Conservation (phyloP, 2,329 filamentous ascomycete species). For the Acrocalymma vagum region DNA sequence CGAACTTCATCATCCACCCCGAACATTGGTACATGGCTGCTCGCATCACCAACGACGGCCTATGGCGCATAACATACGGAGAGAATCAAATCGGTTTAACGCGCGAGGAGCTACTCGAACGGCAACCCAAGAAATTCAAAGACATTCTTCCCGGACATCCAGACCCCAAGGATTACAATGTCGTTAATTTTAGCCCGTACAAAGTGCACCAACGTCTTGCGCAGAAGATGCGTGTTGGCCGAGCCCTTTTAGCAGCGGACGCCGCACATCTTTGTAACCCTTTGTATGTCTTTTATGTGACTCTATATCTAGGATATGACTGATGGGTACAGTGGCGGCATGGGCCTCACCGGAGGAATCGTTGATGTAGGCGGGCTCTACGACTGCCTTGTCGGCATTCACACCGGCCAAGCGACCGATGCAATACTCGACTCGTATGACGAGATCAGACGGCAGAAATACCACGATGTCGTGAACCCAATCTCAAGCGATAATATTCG, state of each 20-base stretch:
- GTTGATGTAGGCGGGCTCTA: slow-evolving; percentile 66
- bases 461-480: slow-evolving; percentile 11
- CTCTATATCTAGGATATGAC: not conserved
- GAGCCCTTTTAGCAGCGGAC: slow-evolving; percentile 64
- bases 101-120: slow-evolving; percentile 57
- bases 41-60: slow-evolving; percentile 61
- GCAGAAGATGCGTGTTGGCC: slow-evolving; percentile 60
- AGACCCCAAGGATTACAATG: slow-evolving; percentile 62
- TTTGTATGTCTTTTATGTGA: slow-evolving; percentile 42
- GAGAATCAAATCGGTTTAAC: slow-evolving; percentile 59
- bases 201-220: slow-evolving; percentile 66
- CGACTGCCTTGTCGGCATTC: slow-evolving; percentile 56
- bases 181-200: slow-evolving; percentile 65
- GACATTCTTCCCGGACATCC: slow-evolving; percentile 65
- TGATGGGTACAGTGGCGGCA: slow-evolving; percentile 64
- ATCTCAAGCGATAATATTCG: slow-evolving; percentile 46
- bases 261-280: slow-evolving; percentile 63
- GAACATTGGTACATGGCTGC: slow-evolving; percentile 68
- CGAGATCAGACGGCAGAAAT: slow-evolving; percentile 15
- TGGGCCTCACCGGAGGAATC: slow-evolving; percentile 68
- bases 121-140: slow-evolving; percentile 62
- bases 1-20: slow-evolving; percentile 67
- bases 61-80: slow-evolving; percentile 69
- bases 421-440: slow-evolving; percentile 19
- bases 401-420: slow-evolving; percentile 9